Evolutionary conservation across 768 basidiomycete genomes (phyloP).

Genomic region (Amylocystis lapponica): DNA sequence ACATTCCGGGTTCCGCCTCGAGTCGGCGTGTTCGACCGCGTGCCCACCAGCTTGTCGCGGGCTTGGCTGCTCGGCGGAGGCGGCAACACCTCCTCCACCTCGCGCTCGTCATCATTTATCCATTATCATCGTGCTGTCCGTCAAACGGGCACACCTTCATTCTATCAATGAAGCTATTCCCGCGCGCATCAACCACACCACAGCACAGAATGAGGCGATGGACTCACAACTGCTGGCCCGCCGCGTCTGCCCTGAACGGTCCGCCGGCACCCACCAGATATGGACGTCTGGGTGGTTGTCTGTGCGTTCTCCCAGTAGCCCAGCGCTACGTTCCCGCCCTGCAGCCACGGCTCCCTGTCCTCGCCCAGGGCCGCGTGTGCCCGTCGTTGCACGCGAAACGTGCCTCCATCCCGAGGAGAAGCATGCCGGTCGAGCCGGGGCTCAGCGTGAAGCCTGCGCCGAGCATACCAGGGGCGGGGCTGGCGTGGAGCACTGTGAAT

Average conservation of each 20-base stretch:
- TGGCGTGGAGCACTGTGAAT: no score
- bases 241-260: slow-evolving; percentile 57
- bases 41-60: slow-evolving; percentile 9
- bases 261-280: slow-evolving; percentile 57
- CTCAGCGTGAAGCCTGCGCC: background rate
- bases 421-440: slow-evolving; percentile 37
- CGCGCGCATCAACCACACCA: background rate
- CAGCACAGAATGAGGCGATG: background rate
- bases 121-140: slow-evolving; percentile 24
- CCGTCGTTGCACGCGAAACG: slow-evolving; percentile 60
- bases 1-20: slow-evolving; percentile 28
- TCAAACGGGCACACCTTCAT: slow-evolving; percentile 42
- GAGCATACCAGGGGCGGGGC: no score
- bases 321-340: slow-evolving; percentile 46
- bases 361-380: slow-evolving; percentile 48
- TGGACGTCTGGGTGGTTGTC: slow-evolving; percentile 61
- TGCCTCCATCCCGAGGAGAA: slow-evolving; percentile 59
- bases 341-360: slow-evolving; percentile 60
- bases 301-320: slow-evolving; percentile 72
- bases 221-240: slow-evolving; percentile 61
- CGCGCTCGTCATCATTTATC: no score
- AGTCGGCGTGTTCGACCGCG: slow-evolving; percentile 10
- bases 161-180: slow-evolving; percentile 61
- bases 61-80: slow-evolving; percentile 8
- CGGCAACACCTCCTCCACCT: slow-evolving; percentile 10